Base-by-base conservation (phyloP, 202 grass and related monocot species). In the Musa balbisiana region DNA sequence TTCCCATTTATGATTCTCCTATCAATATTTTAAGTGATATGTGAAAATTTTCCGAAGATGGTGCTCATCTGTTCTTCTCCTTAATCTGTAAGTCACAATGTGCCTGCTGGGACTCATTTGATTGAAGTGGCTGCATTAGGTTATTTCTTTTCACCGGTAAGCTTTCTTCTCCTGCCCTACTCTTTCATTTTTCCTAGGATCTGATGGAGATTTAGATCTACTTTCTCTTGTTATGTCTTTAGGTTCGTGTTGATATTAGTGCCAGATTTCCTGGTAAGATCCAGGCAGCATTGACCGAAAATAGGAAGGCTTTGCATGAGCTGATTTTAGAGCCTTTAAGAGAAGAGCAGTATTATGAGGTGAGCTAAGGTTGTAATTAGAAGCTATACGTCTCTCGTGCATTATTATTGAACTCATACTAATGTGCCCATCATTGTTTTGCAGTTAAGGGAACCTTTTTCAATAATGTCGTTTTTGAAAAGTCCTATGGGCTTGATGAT, bases 131-230 rank as follows among this genome's bases (percentile, higher is more conserved):
- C 83, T 54, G 89, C 87, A 70, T 80, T 95, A 11, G 91, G 89
- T 24, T 99, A 99, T 90, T 87, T 99, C 75, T 99, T 95, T 80
- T 99, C 95, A 58, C 95, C 95, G 53, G 95, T 99, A 88, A 84
- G 82, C 2, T 87, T 74, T 70, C 27, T 74, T 62, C 11, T 73
- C 49, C 24, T 75, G 29, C 69, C 55, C 81, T 74, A 11, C 58
- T 88, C 11, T 50, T 51, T 60, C 33, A 6, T 43, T 51, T 16
- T 51, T 70, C 20, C 43, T 21, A 3, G 49, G 13, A 77, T 76
- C 8, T 58, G 60, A 49, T 82, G 17, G 62, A 49, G 54, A 67
- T 63, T 10, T 27, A 49, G 15, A 71, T 17, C 62, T 52, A 84
- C 67, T 70, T 70, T 43, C 4, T 6, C 33, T 43, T 70, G 25